These are phyloP conservation scores for Populus ilicifolia DNA, from an alignment of 345 rosid species.

Conservation along the genomic window DNA sequence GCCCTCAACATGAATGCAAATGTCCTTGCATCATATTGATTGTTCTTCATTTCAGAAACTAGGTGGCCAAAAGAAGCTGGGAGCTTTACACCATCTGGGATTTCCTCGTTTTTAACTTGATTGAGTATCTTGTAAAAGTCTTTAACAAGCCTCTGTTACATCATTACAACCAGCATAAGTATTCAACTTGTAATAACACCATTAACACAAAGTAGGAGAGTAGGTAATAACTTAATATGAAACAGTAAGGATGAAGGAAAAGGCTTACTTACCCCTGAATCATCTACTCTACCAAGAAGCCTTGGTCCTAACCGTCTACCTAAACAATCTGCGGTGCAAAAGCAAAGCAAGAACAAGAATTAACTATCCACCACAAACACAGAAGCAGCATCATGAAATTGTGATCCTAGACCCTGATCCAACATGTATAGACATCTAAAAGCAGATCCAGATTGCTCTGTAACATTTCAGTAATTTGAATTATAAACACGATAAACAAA, in stretches of 20 bases:
- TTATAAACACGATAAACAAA: not conserved
- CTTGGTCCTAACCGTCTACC: conserved; percentile 98
- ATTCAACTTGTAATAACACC: conserved; percentile 24
- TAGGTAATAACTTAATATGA: not conserved
- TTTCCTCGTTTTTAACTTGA: conserved; percentile 72
- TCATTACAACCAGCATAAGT: conserved; percentile 25
- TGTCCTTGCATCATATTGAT: conserved; percentile 82
- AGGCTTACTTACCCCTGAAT: conserved; percentile 67
- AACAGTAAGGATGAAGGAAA: not conserved
- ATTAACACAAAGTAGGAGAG: conserved; percentile 5
- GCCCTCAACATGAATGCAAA: conserved; percentile 76
- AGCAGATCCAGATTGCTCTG: not conserved
- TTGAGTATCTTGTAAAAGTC: conserved; percentile 83
- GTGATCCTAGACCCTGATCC: not conserved
- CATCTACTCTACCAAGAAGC: conserved; percentile 86
- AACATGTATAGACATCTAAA: not conserved
- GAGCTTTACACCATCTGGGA: conserved; percentile 76
- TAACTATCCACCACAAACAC: conserved; percentile 14
- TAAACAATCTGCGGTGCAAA: conserved; percentile 74
- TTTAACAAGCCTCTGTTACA: conserved; percentile 72
- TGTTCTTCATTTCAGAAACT: conserved; percentile 78
- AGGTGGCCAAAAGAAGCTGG: conserved; percentile 87
- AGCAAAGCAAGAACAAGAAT: conserved; percentile 16
- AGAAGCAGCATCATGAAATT: conserved; percentile 2
- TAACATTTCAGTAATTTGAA: not conserved